phyloP scores from a whole-genome alignment of 352 stramenopile species.

The Phytophthora capsici region DNA sequence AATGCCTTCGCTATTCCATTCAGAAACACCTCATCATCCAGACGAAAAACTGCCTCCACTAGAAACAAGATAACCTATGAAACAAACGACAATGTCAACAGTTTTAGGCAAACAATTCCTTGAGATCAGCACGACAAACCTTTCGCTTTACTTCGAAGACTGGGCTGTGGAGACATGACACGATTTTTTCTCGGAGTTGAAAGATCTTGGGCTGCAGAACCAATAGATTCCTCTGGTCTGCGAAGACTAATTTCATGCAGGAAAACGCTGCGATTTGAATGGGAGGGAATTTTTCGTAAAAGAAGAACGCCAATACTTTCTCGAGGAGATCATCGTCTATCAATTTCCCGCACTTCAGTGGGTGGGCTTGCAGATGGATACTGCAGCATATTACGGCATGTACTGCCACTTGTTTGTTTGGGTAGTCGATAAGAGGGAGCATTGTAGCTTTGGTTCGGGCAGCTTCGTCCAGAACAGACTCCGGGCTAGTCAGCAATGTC shows the following conservation, averaged over 20 bases:
- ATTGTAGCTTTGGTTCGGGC: constrained; percentile 25
- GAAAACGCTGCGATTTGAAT: constrained; percentile 32
- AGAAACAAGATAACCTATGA: constrained; percentile 19
- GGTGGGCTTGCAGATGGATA: constrained; percentile 23
- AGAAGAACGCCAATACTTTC: constrained; percentile 30
- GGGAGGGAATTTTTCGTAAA: constrained; percentile 17
- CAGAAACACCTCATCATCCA: constrained; percentile 26
- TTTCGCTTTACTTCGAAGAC: constrained; percentile 36
- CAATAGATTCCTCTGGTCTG: constrained; percentile 18
- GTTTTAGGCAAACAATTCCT: neutral
- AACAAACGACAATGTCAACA: neutral
- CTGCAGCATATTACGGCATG: constrained; percentile 19
- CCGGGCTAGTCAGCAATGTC: constrained; percentile 7
- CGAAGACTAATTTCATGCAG: constrained; percentile 28
- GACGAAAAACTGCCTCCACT: constrained; percentile 23
- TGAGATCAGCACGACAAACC: constrained; percentile 2
- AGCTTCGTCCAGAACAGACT: constrained; percentile 29
- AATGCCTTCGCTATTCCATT: constrained; percentile 21
- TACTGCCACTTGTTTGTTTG: constrained; percentile 24
- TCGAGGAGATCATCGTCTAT: constrained; percentile 20
- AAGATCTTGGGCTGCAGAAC: constrained; percentile 17
- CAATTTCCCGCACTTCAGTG: constrained; percentile 26
- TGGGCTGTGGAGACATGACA: constrained; percentile 17
- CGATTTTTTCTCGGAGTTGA: constrained; percentile 17
- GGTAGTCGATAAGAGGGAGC: constrained; percentile 22